Conservation (phyloP, 2,329 filamentous ascomycete genomes). For the Immersiporthe knoxdaviesiana region DNA sequence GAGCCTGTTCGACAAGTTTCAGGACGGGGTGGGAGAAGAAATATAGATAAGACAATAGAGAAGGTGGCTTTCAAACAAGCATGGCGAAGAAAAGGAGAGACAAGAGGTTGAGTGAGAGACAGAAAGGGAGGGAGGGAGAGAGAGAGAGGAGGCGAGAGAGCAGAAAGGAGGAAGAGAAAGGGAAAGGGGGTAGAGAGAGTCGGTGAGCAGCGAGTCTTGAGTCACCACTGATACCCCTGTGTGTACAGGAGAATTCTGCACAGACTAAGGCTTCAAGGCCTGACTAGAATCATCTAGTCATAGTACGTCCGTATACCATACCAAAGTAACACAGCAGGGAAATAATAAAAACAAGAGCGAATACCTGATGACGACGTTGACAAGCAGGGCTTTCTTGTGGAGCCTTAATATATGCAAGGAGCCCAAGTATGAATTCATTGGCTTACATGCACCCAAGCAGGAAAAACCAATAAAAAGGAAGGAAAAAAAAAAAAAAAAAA, state of each 20-base stretch:
- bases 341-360: background rate
- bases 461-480: no score
- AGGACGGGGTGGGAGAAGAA: slow-evolving; percentile 34
- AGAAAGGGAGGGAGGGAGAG: background rate
- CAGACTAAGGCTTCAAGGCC: background rate
- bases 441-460: background rate
- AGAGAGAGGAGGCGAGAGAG: background rate
- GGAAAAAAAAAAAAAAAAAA: no score
- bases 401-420: background rate
- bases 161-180: background rate
- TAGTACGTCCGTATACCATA: no score
- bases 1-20: slow-evolving; percentile 48
- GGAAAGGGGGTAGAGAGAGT: background rate
- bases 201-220: background rate
- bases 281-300: background rate
- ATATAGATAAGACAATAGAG: slow-evolving; percentile 17
- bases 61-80: no score
- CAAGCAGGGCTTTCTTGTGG: background rate
- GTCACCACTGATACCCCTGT: background rate
- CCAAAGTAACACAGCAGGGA: background rate
- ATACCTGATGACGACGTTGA: background rate
- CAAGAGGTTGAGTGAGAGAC: background rate
- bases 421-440: background rate
- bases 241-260: background rate
- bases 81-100: background rate